Evolutionary conservation across 2,329 filamentous ascomycete species (phyloP), one percentile per base, ranked within the genome.

Genomic region (Colletotrichum coccodes): DNA sequence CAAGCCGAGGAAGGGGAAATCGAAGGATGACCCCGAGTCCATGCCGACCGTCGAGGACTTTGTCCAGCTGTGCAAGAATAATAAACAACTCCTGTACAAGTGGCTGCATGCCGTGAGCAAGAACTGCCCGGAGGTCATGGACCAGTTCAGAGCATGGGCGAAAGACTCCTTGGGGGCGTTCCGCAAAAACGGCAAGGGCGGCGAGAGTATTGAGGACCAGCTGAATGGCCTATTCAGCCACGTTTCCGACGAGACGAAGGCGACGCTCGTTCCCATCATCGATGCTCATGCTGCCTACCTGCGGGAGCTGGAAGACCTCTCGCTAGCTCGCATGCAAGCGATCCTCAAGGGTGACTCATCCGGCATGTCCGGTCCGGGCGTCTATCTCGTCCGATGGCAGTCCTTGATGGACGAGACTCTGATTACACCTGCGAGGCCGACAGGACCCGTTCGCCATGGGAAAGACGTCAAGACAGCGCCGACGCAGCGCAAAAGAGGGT

Each of bases 311-410:
- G 83, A 87, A 62, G 71, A 78, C 0, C 81, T 87, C 2, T 93
- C 91, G 0, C 78, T 78, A 1, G 74, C 78, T 0, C 86, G 88
- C 2, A 85, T 92, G 68, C 86, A 89, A 60, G 78, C 79, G 1
- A 85, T 94, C 28, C 82, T 93, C 50, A 82, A 84, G 61, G 74
- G 75, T 1, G 70, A 74, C 5, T 73, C 75, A 52, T 64, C 60
- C 38, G 72, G 58, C 47, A 71, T 86, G 60, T 84, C 84, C 28
- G 92, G 92, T 0, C 92, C 93, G 0, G 93, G 93, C 1, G 87
- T 92, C 53, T 95, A 92, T 75, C 86, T 94, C 28, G 85, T 88
- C 1, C 86, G 89, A 57, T 95, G 93, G 92, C 91, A 94, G 76
- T 82, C 87, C 1, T 82, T 94, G 7, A 82, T 95, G 3, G 90